phyloP scores from a whole-genome alignment of 305 asterid species.

The Stenogyne calaminthoides region DNA sequence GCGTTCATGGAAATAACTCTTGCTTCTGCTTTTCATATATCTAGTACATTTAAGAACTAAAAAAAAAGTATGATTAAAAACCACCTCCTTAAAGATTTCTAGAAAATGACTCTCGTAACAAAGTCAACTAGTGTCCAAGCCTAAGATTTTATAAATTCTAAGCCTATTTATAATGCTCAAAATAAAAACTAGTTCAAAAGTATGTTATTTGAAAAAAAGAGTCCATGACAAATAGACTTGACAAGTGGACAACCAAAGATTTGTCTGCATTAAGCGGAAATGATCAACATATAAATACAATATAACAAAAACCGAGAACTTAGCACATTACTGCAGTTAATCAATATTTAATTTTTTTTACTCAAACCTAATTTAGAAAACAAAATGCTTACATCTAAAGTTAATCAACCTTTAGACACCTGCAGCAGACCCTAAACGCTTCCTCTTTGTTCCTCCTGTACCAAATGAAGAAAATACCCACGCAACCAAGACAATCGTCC shows the following conservation, averaged over 20 bases:
- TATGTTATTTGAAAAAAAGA: background rate
- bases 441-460: slow-evolving; percentile 65
- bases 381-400: background rate
- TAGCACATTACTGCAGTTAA: background rate
- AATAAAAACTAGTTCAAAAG: background rate
- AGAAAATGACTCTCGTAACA: background rate
- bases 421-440: slow-evolving; percentile 38
- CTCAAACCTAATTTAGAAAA: background rate
- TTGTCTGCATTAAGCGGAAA: slow-evolving; percentile 27
- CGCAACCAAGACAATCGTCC: slow-evolving; percentile 66
- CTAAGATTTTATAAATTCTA: background rate
- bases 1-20: background rate
- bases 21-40: background rate
- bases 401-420: slow-evolving; percentile 52
- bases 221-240: slow-evolving; percentile 2
- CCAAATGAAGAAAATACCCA: slow-evolving; percentile 67
- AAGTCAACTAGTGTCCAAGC: background rate
- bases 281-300: slow-evolving; percentile 4
- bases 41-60: background rate
- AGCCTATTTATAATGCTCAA: slow-evolving; percentile 2
- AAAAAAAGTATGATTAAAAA: background rate
- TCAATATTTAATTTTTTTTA: background rate
- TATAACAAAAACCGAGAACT: slow-evolving; percentile 13
- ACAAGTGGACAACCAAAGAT: slow-evolving; percentile 11
- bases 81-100: background rate